Percentiles rank a stretch among this genome's conserved stretches.
Conservation (phyloP, 2,329 filamentous ascomycete genomes). For the Fusarium duplospermum region DNA sequence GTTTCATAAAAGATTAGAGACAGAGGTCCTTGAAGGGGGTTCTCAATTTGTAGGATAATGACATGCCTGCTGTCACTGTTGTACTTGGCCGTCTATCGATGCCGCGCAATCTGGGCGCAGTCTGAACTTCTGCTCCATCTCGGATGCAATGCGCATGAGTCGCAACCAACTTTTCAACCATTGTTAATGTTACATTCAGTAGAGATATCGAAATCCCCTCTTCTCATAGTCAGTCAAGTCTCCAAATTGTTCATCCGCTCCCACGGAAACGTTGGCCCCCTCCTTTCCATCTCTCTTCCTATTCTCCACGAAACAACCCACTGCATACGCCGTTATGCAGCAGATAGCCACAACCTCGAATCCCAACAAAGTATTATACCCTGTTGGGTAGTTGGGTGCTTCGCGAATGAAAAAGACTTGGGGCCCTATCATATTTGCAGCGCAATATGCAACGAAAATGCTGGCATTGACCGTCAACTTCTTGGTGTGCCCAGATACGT, state of each 20-base stretch:
- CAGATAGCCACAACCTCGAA: slow-evolving; percentile 8
- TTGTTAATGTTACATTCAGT: neutral
- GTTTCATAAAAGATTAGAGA: rapidly evolving
- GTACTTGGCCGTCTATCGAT: neutral
- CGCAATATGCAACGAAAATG: slow-evolving; percentile 57
- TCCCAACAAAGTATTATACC: neutral
- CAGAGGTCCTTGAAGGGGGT: neutral
- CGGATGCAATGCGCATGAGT: too few relatives aligned
- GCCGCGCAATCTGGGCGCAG: neutral
- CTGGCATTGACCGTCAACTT: slow-evolving; percentile 55
- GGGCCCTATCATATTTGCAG: slow-evolving; percentile 55
- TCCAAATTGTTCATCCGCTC: neutral
- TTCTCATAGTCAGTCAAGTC: slow-evolving; percentile 13
- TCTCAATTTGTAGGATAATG: neutral
- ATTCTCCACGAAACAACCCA: neutral
- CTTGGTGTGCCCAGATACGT: slow-evolving; percentile 41
- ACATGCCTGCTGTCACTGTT: neutral
- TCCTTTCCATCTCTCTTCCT: neutral
- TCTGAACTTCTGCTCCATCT: neutral
- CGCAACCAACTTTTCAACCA: neutral
- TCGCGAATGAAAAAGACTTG: slow-evolving; percentile 56
- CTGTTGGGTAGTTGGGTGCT: slow-evolving; percentile 55
- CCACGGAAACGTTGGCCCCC: neutral
- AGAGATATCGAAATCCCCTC: slow-evolving; percentile 4
- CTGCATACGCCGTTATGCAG: neutral